These are phyloP conservation scores for Strigomonas culicis DNA, from an alignment of 208 protist genomes.

Conservation along the genomic window DNA sequence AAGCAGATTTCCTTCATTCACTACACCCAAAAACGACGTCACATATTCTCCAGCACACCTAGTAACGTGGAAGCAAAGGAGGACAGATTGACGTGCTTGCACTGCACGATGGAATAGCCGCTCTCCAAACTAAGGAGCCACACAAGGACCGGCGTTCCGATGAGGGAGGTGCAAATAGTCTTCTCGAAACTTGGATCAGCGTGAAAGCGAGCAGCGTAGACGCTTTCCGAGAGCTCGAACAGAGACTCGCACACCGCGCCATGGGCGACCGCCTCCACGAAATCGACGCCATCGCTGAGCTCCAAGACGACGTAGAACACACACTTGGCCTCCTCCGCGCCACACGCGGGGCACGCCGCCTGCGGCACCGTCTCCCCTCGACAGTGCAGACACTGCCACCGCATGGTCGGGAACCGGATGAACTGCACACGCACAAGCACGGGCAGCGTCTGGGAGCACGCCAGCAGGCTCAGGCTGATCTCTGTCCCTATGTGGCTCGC, in stretches of 20 bases:
- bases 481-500: slow-evolving; percentile 10
- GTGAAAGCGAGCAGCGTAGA: neutral
- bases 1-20: neutral
- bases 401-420: slow-evolving; percentile 20
- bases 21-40: slow-evolving; percentile 4
- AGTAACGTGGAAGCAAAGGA: neutral
- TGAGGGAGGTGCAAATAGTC: neutral
- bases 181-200: neutral
- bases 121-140: neutral
- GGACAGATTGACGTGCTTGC: neutral
- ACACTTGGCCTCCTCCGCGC: slow-evolving; percentile 12
- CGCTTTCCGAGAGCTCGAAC: slow-evolving; percentile 16
- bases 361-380: neutral
- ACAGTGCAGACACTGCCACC: slow-evolving; percentile 18
- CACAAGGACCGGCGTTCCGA: slow-evolving; percentile 1
- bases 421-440: slow-evolving; percentile 35
- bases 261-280: slow-evolving; percentile 20
- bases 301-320: slow-evolving; percentile 20
- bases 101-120: neutral
- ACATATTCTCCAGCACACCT: neutral
- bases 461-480: slow-evolving; percentile 20
- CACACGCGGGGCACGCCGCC: slow-evolving; percentile 23
- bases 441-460: slow-evolving; percentile 29
- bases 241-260: slow-evolving; percentile 28
- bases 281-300: slow-evolving; percentile 42